Evolutionary conservation across 768 basidiomycete genomes (phyloP).

Genomic region (Suillus placidus): DNA sequence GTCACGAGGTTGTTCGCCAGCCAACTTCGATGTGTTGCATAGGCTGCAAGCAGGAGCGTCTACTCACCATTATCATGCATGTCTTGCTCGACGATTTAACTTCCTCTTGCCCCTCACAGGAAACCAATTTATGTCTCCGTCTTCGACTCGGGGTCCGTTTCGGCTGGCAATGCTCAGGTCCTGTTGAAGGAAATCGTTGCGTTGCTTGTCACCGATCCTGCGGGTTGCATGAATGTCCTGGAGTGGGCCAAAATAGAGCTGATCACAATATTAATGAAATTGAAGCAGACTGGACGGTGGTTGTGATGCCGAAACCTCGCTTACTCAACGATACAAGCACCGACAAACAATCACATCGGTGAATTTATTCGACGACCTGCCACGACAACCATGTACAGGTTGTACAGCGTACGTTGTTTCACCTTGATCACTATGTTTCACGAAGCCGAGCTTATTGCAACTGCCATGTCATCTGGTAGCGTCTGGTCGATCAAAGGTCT

Average conservation of each 20-base stretch:
- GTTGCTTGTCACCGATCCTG: background rate
- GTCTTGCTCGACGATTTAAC: background rate
- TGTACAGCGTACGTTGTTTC: background rate
- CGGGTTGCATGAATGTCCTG: background rate
- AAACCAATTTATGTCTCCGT: background rate
- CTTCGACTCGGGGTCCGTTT: background rate
- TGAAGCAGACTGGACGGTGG: too few relatives aligned
- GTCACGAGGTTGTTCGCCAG: background rate
- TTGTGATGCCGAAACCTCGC: too few relatives aligned
- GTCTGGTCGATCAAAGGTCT: background rate
- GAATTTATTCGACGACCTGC: background rate
- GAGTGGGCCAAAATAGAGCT: background rate
- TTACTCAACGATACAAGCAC: background rate
- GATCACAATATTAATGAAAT: too few relatives aligned
- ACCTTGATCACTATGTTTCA: background rate
- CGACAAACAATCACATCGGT: background rate
- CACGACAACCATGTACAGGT: background rate
- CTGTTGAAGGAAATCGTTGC: too few relatives aligned
- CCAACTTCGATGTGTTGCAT: background rate
- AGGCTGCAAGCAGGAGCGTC: background rate
- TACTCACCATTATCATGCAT: background rate
- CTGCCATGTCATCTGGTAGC: background rate
- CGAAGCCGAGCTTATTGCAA: background rate
- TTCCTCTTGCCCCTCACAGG: background rate
- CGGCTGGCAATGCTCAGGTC: background rate